Evolutionary conservation across 176 grass and related monocot genomes (phyloP).

Genomic region (Oryza officinalis): DNA sequence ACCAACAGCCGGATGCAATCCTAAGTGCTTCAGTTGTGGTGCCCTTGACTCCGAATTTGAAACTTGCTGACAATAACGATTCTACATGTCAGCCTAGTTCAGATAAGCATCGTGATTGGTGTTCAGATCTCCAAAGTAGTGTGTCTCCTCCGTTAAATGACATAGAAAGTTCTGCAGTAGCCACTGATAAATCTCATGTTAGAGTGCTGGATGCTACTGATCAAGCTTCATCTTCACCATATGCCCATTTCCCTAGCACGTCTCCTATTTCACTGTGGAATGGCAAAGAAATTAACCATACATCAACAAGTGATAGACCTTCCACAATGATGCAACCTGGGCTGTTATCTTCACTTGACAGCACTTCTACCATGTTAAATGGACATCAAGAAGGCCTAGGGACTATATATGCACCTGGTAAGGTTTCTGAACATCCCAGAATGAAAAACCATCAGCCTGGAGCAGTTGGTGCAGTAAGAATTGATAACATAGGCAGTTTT

Average conservation of each 20-base stretch:
- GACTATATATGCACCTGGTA: constrained; percentile 38
- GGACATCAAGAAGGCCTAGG: constrained; percentile 38
- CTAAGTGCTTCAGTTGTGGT: constrained; percentile 11
- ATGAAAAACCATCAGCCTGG: constrained; percentile 42
- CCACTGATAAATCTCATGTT: constrained; percentile 22
- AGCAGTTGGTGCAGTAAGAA: constrained; percentile 29
- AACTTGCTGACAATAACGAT: constrained; percentile 30
- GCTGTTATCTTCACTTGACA: constrained; percentile 31
- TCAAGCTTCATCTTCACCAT: constrained; percentile 31
- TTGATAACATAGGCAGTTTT: constrained; percentile 49
- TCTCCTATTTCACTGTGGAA: constrained; percentile 36
- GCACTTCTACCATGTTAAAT: constrained; percentile 37
- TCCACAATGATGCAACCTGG: constrained; percentile 35
- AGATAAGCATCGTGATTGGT: constrained; percentile 55
- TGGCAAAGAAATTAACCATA: constrained; percentile 31
- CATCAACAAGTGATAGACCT: constrained; percentile 13
- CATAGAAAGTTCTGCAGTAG: constrained; percentile 29
- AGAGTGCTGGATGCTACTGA: constrained; percentile 30
- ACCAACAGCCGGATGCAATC: constrained; percentile 30
- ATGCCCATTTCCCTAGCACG: constrained; percentile 26
- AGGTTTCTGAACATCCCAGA: constrained; percentile 43
- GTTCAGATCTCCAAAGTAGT: constrained; percentile 35
- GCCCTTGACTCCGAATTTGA: constrained; percentile 24
- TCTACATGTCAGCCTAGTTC: constrained; percentile 30
- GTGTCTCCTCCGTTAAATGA: constrained; percentile 12